Evolutionary conservation across 257 asterid species (phyloP).

Genomic region (Asclepias syriaca): DNA sequence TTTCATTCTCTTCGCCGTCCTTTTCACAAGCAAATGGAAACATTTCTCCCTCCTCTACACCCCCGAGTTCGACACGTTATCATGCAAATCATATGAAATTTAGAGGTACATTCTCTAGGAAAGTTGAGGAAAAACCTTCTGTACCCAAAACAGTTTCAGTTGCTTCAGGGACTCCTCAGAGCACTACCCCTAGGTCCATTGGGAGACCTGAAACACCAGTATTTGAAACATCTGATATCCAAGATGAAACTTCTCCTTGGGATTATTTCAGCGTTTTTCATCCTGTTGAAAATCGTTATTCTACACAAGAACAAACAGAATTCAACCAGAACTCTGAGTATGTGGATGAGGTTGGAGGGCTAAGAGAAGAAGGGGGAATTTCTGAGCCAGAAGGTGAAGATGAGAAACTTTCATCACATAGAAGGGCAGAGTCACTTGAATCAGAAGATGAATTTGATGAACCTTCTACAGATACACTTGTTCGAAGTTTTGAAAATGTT

Average conservation of each 20-base stretch:
- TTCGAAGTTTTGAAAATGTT: constrained; percentile 78
- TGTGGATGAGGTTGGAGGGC: constrained; percentile 30
- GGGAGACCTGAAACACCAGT: constrained; percentile 45
- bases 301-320: constrained; percentile 37
- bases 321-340: constrained; percentile 29
- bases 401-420: constrained; percentile 42
- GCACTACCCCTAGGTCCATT: constrained; percentile 48
- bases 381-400: constrained; percentile 41
- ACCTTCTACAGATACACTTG: constrained; percentile 68
- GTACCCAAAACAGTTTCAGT: constrained; percentile 50
- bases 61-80: constrained; percentile 37
- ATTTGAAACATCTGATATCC: constrained; percentile 34
- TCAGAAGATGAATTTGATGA: constrained; percentile 94
- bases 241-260: constrained; percentile 73
- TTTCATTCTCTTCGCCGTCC: constrained; percentile 55
- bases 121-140: constrained; percentile 74
- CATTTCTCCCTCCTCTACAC: constrained; percentile 57
- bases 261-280: constrained; percentile 80
- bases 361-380: constrained; percentile 34
- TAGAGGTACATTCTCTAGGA: constrained; percentile 51
- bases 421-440: constrained; percentile 53
- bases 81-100: constrained; percentile 71
- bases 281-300: constrained; percentile 55
- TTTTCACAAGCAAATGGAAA: constrained; percentile 40
- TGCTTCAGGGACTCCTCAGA: constrained; percentile 56